phyloP scores from a whole-genome alignment of 148 eudicot genomes.

The Diospyros lotus region DNA sequence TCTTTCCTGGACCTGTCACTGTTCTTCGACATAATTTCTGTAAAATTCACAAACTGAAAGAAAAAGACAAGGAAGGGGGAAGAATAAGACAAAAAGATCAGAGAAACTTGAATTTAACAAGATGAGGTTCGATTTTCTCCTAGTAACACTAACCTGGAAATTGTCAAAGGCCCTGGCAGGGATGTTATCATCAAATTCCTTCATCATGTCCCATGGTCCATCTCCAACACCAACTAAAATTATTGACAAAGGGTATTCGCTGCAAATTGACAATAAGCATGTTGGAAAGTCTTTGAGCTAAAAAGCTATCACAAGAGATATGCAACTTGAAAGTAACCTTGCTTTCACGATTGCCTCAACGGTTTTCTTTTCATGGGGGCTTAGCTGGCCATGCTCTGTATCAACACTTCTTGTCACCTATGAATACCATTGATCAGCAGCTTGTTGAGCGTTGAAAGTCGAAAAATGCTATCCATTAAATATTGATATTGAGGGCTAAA shows the following conservation, averaged over 20 bases:
- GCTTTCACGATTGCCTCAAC: neutral
- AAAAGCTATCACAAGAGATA: too few species aligned
- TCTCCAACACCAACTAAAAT: neutral
- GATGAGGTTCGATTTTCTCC: neutral
- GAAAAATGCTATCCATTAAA: too few species aligned
- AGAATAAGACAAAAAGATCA: neutral
- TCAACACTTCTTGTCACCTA: neutral
- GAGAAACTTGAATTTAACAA: neutral
- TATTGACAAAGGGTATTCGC: neutral
- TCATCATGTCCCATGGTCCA: constrained; percentile 1
- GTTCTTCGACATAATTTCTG: neutral
- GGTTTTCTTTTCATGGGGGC: neutral
- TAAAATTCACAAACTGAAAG: neutral
- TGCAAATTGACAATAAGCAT: neutral
- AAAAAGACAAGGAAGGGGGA: neutral
- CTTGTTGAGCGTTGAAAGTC: too few species aligned
- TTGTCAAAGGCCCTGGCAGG: neutral
- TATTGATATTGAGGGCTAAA: too few species aligned
- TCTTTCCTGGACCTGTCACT: neutral
- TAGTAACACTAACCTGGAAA: neutral
- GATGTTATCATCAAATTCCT: neutral
- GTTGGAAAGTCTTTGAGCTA: neutral
- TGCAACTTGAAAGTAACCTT: neutral
- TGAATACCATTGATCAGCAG: neutral
- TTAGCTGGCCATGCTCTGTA: neutral